phyloP scores from a whole-genome alignment of 1,284 basidiomycete genomes.

The Xerocomus amazonicus region DNA sequence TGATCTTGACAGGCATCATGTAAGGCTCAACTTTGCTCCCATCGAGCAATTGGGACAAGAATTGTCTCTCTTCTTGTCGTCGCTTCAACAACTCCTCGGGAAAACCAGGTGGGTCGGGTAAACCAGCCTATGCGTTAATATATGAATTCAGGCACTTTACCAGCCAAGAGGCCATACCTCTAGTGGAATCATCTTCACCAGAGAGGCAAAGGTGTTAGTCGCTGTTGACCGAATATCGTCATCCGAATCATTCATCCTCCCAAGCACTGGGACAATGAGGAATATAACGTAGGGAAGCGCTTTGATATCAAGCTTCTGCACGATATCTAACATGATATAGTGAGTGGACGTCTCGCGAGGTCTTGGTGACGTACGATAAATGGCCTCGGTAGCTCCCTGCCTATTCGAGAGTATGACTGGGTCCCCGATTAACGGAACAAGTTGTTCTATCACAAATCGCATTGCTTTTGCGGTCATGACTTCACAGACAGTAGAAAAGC shows the following conservation, averaged over 20 bases:
- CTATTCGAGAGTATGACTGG: constrained; percentile 73
- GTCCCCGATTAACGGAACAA: constrained; percentile 87
- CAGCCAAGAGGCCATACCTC: constrained; percentile 55
- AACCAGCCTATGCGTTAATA: constrained; percentile 67
- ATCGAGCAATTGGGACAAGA: constrained; percentile 91
- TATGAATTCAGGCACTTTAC: background rate
- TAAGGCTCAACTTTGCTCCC: constrained; percentile 95
- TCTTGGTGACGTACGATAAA: constrained; percentile 69
- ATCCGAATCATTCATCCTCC: constrained; percentile 95
- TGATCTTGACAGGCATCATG: constrained; percentile 82
- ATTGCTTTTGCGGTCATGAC: constrained; percentile 85
- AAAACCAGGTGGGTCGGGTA: constrained; percentile 94
- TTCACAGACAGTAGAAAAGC: constrained; percentile 85
- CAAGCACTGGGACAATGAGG: constrained; percentile 93
- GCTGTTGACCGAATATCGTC: constrained; percentile 90
- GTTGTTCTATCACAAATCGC: constrained; percentile 81
- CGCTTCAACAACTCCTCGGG: constrained; percentile 86
- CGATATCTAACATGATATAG: constrained; percentile 62
- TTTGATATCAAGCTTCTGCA: constrained; percentile 90
- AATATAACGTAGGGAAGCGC: constrained; percentile 97
- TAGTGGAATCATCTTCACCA: constrained; percentile 99
- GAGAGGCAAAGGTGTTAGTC: constrained; percentile 94
- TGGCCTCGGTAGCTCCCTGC: constrained; percentile 87
- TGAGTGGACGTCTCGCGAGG: constrained; percentile 7
- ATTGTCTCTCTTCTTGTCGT: constrained; percentile 85